Conservation (phyloP, 495 filamentous ascomycete species). For the Hypoxylon lenormandii region DNA sequence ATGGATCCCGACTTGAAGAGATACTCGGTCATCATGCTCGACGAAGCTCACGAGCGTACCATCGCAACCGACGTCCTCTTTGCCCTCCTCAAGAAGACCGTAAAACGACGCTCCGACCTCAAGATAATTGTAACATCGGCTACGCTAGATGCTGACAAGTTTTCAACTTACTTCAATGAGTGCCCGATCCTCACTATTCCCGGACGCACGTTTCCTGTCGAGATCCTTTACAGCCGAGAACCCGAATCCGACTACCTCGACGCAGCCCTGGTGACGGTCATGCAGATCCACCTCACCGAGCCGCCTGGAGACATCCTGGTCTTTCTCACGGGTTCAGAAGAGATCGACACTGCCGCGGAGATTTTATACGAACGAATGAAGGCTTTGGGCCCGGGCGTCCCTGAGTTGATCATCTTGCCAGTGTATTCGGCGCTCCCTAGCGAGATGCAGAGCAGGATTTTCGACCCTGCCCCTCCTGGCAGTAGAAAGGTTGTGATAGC, state of each 20-base stretch:
- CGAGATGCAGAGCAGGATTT: conserved; percentile 94
- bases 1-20: conserved; percentile 85
- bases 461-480: conserved; percentile 90
- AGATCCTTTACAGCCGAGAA: conserved; percentile 92
- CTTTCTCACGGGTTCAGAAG: conserved; percentile 96
- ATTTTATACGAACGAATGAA: conserved; percentile 97
- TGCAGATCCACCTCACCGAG: conserved; percentile 97
- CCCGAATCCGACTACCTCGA: conserved; percentile 97
- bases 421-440: conserved; percentile 93
- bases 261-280: conserved; percentile 91
- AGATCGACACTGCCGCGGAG: conserved; percentile 96
- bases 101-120: conserved; percentile 85
- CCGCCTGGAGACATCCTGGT: conserved; percentile 91
- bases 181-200: conserved; percentile 97
- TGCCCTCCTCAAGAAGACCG: conserved; percentile 90
- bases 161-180: conserved; percentile 92
- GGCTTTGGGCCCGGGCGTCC: conserved; percentile 86
- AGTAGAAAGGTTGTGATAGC: conserved; percentile 96
- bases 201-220: conserved; percentile 92
- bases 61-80: conserved; percentile 97
- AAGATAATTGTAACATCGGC: conserved; percentile 96
- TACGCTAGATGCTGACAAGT: conserved; percentile 96
- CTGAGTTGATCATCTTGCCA: conserved; percentile 90
- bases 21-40: conserved; percentile 97
- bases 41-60: conserved; percentile 97